Evolutionary conservation across 495 filamentous ascomycete genomes (phyloP), one percentile per base, ranked within the genome.

Genomic region (Cercophora newfieldiana): DNA sequence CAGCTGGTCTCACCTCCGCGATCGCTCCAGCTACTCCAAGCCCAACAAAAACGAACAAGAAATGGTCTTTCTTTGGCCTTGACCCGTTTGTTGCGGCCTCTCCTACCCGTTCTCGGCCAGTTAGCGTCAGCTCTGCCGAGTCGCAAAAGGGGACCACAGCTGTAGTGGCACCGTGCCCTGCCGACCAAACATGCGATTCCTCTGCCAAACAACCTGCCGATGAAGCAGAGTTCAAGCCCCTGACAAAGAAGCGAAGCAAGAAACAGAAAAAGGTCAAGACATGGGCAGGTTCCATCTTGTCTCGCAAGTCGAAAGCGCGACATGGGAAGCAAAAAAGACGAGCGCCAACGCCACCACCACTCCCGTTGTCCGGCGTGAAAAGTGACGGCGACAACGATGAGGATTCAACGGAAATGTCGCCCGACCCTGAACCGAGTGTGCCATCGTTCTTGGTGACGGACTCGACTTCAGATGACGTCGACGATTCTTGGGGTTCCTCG

Each of bases 241-340:
- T 67, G 10, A 67, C 54, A 33, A 81, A 81, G 66, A 93, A 91
- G 73, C 71, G 78, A 16, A 82, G 79, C 49, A 91, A 91, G 75
- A 89, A 88, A 72, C 86, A 90, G 68, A 91, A 91, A 73, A 92
- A 88, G 75, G 90, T 93, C 61, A 91, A 89, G 67, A 86, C 87
- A 1, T 94, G 91, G 91, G 91, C 91, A 37, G 90, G 89, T 26
- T 86, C 90, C 21, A 89, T 95, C 65, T 74, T 95, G 37, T 87
- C 89, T 21, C 83, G 89, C 29, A 93, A 92, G 71, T 79, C 84
- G 8, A 83, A 82, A 57, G 60, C 73, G 8, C 76, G 79, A 4
- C 61, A 75, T 54, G 75, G 79, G 26, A 83, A 82, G 65, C 74
- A 76, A 28, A 78, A 81, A 53, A 63, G 74, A 14, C 68, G 78